phyloP scores from a whole-genome alignment of 768 basidiomycete genomes.

The Thelephora aurantiotincta region DNA sequence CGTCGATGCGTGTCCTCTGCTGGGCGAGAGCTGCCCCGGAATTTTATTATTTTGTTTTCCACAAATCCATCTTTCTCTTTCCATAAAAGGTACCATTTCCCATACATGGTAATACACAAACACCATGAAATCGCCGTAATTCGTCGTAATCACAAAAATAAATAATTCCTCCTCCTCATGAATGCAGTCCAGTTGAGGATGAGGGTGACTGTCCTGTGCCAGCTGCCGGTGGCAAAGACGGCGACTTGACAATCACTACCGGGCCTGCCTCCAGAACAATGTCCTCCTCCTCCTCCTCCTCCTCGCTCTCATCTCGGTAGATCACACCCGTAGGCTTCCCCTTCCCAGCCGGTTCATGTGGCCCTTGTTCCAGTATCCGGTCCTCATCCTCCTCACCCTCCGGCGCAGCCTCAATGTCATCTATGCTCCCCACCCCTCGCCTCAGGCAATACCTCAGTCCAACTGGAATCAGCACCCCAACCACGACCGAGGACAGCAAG shows the following conservation, averaged over 20 bases:
- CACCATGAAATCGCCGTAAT: no score
- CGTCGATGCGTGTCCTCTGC: conserved; percentile 7
- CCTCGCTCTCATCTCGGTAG: conserved; percentile 17
- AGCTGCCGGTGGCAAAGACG: conserved; percentile 3
- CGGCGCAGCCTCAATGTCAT: conserved; percentile 22
- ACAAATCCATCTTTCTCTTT: no score
- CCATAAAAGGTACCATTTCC: no score
- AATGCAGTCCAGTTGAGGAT: no score
- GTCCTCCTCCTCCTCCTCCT: conserved; percentile 37
- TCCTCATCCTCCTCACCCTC: conserved; percentile 23
- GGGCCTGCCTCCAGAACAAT: conserved; percentile 68
- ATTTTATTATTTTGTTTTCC: neutral
- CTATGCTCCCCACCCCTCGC: conserved; percentile 34
- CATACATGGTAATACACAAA: no score
- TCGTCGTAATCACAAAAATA: no score
- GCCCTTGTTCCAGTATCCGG: conserved; percentile 41
- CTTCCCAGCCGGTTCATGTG: conserved; percentile 29
- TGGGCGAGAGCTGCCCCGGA: conserved; percentile 12
- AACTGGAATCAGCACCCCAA: conserved; percentile 90
- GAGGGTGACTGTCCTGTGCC: neutral
- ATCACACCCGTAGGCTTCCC: conserved; percentile 14
- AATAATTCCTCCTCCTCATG: no score
- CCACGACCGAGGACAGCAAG: conserved; percentile 67
- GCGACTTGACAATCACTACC: conserved; percentile 30
- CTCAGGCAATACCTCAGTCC: conserved; percentile 76